These are phyloP conservation scores for Aureobasidium lini DNA, from an alignment of 2,329 filamentous ascomycete genomes.

Conservation along the genomic window DNA sequence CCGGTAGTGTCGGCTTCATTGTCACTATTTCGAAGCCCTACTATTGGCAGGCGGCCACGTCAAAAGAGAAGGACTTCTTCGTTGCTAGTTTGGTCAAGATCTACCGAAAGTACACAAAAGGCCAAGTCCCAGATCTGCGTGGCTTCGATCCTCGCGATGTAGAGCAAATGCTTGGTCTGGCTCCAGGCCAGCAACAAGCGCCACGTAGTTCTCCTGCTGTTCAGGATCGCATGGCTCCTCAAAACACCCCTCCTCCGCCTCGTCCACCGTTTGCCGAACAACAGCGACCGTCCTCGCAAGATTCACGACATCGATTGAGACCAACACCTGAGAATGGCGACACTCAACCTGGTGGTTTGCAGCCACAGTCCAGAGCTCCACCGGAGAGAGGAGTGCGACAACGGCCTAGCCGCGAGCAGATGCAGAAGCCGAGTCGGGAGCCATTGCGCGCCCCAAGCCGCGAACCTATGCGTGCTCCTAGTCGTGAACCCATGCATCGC, in stretches of 20 bases:
- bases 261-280: conserved; percentile 28
- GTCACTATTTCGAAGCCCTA: conserved; percentile 91
- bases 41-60: conserved; percentile 89
- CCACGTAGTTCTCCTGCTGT: conserved; percentile 12
- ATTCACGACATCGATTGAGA: conserved; percentile 13
- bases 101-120: conserved; percentile 90
- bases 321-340: conserved; percentile 10
- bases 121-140: conserved; percentile 66
- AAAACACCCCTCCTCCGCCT: conserved; percentile 17
- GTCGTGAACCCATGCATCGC: conserved; percentile 28
- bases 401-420: conserved; percentile 15
- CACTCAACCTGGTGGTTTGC: background rate
- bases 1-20: conserved; percentile 73
- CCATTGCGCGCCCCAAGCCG: conserved; percentile 27
- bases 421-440: conserved; percentile 21
- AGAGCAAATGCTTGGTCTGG: conserved; percentile 58
- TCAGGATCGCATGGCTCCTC: conserved; percentile 1
- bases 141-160: conserved; percentile 78
- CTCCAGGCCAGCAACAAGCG: conserved; percentile 16
- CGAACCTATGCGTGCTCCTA: conserved; percentile 17
- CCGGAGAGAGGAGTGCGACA: conserved; percentile 15
- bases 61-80: conserved; percentile 98
- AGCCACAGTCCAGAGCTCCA: conserved; percentile 8
- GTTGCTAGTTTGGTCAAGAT: conserved; percentile 95
- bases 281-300: conserved; percentile 17